Evolutionary conservation across 2,329 filamentous ascomycete species (phyloP), one percentile per base, ranked within the genome.

Genomic region (Epichloe hybrida): DNA sequence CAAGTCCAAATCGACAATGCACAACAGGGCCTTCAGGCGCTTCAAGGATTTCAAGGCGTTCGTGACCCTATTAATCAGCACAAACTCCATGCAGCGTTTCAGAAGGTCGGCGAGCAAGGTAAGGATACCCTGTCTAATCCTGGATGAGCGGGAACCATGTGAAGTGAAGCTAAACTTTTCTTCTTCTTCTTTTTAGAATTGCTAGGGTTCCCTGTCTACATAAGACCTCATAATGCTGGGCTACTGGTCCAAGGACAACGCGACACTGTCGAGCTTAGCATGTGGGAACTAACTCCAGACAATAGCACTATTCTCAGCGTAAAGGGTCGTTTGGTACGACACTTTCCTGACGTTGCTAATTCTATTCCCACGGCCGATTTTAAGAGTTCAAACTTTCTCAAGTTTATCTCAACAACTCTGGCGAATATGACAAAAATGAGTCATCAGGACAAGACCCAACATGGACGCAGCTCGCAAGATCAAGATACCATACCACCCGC

Each of bases 401-500:
- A 42, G n/a, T 49, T 49, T 13, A 12, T 49, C 9, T 42, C 47
- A 4, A 6, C 5, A 8, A 43, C 47, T 11, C 5, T 43, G 3
- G 39, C 27, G 12, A 42, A 4, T 11, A 42, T 49, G 39, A 49
- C 38, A 2, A 38, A 43, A 17, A 23, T 21, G 8, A 31, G 27
- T 31, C 27, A 31, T 31, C 8, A 31, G 8, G 27, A 31, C 8
- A 1, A 31, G 8, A 31, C 27, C 8, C 27, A 31, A 31, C 8
- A 9, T 31, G 27, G 8, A 31, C 27, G 27, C 27, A 31, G 27
- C 13, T 12, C 42, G 9, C 12, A 27, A 23, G 42, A 27, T 27
- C n/a, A 12, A 9, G 42, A 45, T 34, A 74, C 74, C 0, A 61
- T 61, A 0, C 50, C 75, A 49, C 77, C 78, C 0, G 64, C 59